These are phyloP conservation scores for Balamuthia mandrillaris DNA, from an alignment of 208 protist genomes.

Conservation along the genomic window DNA sequence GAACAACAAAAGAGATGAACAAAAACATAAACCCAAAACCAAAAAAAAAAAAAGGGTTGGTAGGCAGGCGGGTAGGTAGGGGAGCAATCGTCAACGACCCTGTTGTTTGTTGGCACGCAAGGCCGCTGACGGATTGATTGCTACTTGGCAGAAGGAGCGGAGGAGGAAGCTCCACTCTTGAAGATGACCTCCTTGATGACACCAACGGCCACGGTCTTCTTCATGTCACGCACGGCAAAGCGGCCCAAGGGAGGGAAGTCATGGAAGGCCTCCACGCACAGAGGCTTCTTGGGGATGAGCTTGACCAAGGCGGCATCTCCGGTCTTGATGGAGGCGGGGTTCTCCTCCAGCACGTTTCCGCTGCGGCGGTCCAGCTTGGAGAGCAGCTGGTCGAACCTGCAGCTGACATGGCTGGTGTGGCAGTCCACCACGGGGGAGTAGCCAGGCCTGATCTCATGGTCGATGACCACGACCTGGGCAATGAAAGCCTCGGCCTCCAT, in stretches of 20 bases:
- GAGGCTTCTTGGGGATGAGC: constrained; percentile 77
- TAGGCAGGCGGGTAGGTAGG: too few species aligned
- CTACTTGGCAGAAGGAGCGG: too few species aligned
- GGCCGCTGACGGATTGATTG: too few species aligned
- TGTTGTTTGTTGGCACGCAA: too few species aligned
- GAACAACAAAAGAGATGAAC: too few species aligned
- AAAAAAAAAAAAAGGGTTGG: too few species aligned
- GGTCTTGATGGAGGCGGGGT: constrained; percentile 83
- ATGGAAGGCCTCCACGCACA: constrained; percentile 90
- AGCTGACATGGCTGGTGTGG: constrained; percentile 90
- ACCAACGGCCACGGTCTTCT: constrained; percentile 91
- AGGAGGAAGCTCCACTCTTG: too few species aligned
- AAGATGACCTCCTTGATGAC: constrained; percentile 86
- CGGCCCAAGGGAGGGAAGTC: constrained; percentile 90
- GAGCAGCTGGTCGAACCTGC: constrained; percentile 83
- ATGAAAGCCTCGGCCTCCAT: constrained; percentile 71
- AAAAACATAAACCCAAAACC: too few species aligned
- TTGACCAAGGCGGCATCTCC: constrained; percentile 86
- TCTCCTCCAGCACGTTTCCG: constrained; percentile 84
- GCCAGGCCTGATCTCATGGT: constrained; percentile 85
- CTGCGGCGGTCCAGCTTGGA: constrained; percentile 87
- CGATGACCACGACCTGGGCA: constrained; percentile 89
- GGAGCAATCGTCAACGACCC: too few species aligned
- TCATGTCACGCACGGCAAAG: constrained; percentile 92
- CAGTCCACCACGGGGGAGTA: constrained; percentile 88